These are phyloP conservation scores for Drechmeria coniospora DNA, from an alignment of 2,329 filamentous ascomycete genomes.

Conservation along the genomic window DNA sequence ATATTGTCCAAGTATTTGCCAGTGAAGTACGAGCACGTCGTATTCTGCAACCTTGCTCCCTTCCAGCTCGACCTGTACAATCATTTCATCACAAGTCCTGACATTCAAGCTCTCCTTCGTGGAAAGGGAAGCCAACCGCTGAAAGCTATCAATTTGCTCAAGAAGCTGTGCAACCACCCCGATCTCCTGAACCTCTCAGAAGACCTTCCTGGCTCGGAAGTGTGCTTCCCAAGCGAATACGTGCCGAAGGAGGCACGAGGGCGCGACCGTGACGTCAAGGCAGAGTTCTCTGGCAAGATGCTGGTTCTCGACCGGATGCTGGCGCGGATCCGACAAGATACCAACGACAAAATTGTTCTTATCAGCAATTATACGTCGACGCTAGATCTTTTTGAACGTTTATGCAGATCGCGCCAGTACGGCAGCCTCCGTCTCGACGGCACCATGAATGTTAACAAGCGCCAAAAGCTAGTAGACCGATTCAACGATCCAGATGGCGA, in stretches of 20 bases:
- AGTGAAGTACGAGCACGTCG: constrained; percentile 97
- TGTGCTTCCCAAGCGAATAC: constrained; percentile 71
- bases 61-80: constrained; percentile 94
- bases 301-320: constrained; percentile 96
- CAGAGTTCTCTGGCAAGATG: constrained; percentile 98
- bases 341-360: constrained; percentile 96
- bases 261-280: constrained; percentile 79
- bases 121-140: constrained; percentile 93
- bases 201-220: constrained; percentile 77
- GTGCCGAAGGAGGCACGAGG: constrained; percentile 77
- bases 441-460: constrained; percentile 94
- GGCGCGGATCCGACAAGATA: constrained; percentile 84
- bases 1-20: constrained; percentile 95
- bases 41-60: constrained; percentile 87
- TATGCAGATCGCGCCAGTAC: constrained; percentile 75
- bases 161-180: constrained; percentile 97
- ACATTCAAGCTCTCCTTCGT: constrained; percentile 79
- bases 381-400: constrained; percentile 79
- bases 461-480: constrained; percentile 90
- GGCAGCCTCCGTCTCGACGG: constrained; percentile 83
- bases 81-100: constrained; percentile 89
- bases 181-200: constrained; percentile 72
- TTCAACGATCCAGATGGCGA: constrained; percentile 87
- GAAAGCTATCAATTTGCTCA: constrained; percentile 90
- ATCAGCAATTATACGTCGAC: constrained; percentile 98